phyloP scores from a whole-genome alignment of 2,329 filamentous ascomycete species.

The Hyphodiscus sp. region DNA sequence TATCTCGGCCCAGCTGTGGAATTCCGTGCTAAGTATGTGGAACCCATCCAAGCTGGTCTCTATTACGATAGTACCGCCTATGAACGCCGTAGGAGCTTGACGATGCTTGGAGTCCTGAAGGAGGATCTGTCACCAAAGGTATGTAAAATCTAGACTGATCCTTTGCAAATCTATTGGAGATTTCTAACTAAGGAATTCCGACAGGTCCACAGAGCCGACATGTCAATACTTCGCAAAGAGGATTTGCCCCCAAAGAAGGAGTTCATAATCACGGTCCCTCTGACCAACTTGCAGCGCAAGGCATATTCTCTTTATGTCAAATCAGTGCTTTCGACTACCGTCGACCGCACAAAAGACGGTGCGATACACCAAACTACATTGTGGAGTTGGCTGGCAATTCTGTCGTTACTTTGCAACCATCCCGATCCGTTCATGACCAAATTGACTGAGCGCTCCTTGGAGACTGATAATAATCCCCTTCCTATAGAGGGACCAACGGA shows the following conservation, averaged over 20 bases:
- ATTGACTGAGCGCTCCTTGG: constrained; percentile 35
- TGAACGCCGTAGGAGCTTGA: constrained; percentile 55
- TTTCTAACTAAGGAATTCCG: background rate
- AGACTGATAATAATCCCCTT: constrained; percentile 15
- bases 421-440: constrained; percentile 41
- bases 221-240: constrained; percentile 57
- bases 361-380: constrained; percentile 37
- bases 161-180: background rate
- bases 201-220: constrained; percentile 62
- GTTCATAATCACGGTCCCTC: constrained; percentile 69
- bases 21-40: constrained; percentile 64
- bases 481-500: constrained; percentile 2
- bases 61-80: constrained; percentile 52
- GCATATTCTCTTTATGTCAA: constrained; percentile 53
- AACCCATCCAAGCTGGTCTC: constrained; percentile 67
- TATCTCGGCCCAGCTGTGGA: constrained; percentile 65
- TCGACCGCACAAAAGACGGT: constrained; percentile 25
- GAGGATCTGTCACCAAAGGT: constrained; percentile 64
- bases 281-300: constrained; percentile 57
- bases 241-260: constrained; percentile 71
- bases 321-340: constrained; percentile 27
- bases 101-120: constrained; percentile 65
- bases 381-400: constrained; percentile 46
- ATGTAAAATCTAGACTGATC: background rate
- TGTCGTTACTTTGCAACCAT: constrained; percentile 53